Evolutionary conservation across 805 yeast genomes (phyloP).

Genomic region (Lachancea mirantina): DNA sequence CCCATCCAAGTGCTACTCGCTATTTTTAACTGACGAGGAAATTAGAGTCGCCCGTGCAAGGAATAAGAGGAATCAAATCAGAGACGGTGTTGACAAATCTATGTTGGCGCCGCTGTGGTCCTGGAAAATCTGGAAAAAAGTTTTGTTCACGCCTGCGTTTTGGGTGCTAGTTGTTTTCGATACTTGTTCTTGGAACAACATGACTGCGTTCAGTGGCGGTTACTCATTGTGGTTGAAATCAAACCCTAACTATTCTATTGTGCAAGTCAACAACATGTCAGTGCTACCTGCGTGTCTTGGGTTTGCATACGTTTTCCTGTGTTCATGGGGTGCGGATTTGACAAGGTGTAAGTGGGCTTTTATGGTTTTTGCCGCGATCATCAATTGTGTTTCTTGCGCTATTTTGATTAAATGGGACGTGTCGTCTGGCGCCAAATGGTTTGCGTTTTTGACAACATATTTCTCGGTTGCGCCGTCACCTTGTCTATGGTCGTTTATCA

Average conservation of each 20-base stretch:
- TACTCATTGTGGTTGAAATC: constrained; percentile 58
- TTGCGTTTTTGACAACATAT: constrained; percentile 52
- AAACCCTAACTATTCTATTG: constrained; percentile 37
- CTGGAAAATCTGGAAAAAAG: constrained; percentile 45
- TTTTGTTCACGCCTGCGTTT: constrained; percentile 47
- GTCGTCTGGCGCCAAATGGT: constrained; percentile 54
- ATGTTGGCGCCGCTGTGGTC: constrained; percentile 30
- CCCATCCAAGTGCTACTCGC: constrained; percentile 51
- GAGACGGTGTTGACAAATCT: constrained; percentile 23
- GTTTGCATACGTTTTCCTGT: constrained; percentile 40
- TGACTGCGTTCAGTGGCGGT: constrained; percentile 49
- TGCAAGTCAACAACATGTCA: constrained; percentile 42
- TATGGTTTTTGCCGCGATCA: constrained; percentile 43
- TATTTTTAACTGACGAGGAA: constrained; percentile 52
- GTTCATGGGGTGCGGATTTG: constrained; percentile 44
- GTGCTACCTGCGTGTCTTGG: constrained; percentile 56
- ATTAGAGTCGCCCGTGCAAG: constrained; percentile 44
- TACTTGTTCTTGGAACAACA: constrained; percentile 56
- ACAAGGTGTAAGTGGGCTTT: constrained; percentile 48
- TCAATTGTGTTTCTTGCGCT: constrained; percentile 48
- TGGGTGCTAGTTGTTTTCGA: constrained; percentile 50
- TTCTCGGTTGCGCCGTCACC: constrained; percentile 61
- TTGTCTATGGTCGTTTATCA: constrained; percentile 50
- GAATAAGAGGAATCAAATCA: constrained; percentile 32
- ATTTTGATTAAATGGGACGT: constrained; percentile 56